These are phyloP conservation scores for Eucalyptus brandiana DNA, from an alignment of 345 rosid species.

Conservation along the genomic window DNA sequence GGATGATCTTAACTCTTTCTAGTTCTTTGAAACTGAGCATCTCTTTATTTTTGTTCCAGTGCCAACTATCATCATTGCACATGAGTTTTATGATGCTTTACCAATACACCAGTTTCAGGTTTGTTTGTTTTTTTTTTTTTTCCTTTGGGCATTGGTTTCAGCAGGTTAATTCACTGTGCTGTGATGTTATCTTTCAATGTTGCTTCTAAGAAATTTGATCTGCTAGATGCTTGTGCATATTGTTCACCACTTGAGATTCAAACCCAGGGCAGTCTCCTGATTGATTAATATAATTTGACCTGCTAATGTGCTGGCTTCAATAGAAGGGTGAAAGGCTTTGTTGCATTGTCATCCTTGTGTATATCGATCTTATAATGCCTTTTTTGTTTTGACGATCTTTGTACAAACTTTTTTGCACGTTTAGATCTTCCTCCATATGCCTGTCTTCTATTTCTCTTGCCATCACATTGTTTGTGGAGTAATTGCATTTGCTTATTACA, in stretches of 20 bases:
- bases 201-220: background rate
- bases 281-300: background rate
- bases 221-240: background rate
- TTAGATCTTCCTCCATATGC: background rate
- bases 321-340: background rate
- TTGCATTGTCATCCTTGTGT: background rate
- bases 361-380: background rate
- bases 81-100: conserved; percentile 93
- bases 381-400: background rate
- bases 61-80: conserved; percentile 78
- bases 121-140: background rate
- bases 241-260: background rate
- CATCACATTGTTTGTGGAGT: background rate
- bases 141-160: background rate
- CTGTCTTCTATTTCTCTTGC: background rate
- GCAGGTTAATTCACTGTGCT: background rate
- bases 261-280: background rate
- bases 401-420: background rate
- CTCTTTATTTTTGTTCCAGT: conserved; percentile 26
- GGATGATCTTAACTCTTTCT: background rate
- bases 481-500: background rate
- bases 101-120: conserved; percentile 98
- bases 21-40: background rate
- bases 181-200: background rate
- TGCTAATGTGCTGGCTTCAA: background rate